A percentile compares a stretch with the other conserved stretches of the same genome.
Evolutionary conservation across 2,329 filamentous ascomycete genomes (phyloP).

Genomic region (Pestalotiopsis sp.): DNA sequence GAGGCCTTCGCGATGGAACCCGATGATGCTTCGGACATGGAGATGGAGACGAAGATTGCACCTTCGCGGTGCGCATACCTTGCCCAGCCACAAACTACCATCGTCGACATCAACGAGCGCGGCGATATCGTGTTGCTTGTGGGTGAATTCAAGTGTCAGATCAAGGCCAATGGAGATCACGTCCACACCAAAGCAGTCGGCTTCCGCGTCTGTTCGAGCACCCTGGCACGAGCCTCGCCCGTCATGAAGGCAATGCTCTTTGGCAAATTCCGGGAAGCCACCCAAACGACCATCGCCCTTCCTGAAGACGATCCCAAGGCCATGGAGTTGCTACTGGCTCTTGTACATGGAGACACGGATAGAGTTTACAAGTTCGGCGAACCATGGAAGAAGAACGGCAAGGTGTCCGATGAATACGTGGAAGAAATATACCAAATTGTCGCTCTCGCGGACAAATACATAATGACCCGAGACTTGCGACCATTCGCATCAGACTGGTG

Average conservation of each 20-base stretch:
- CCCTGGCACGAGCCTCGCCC: neutral
- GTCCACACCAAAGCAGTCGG: neutral
- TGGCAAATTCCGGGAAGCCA: neutral
- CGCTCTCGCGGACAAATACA: neutral
- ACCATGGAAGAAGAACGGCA: too few species aligned
- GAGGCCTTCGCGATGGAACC: neutral
- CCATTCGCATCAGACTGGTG: neutral
- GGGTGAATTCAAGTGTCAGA: neutral
- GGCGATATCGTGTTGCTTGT: neutral
- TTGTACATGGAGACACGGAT: neutral
- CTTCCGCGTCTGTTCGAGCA: neutral
- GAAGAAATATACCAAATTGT: neutral
- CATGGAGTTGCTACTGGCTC: neutral
- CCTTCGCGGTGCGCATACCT: neutral
- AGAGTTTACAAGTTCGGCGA: neutral
- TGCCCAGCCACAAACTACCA: neutral
- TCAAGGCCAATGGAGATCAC: neutral
- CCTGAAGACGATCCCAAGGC: neutral
- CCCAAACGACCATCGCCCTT: neutral
- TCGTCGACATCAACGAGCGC: neutral
- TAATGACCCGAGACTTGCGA: neutral
- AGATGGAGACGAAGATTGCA: neutral
- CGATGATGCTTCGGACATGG: neutral
- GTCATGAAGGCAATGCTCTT: neutral
- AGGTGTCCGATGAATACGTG: neutral